Evolutionary conservation across 495 filamentous ascomycete genomes (phyloP).

Genomic region (Neurospora sp.): DNA sequence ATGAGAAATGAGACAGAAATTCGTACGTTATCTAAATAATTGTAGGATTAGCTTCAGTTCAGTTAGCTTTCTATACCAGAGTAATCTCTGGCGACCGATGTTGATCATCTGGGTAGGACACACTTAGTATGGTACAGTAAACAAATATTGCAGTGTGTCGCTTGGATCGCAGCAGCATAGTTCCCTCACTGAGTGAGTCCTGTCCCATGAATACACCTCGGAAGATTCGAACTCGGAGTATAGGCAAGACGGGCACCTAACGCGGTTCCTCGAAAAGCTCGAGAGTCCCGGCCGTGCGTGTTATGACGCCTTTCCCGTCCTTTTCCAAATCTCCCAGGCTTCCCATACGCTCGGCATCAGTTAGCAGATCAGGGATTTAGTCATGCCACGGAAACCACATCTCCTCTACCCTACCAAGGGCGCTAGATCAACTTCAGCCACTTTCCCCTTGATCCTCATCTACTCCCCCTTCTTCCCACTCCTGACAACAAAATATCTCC

Average conservation of each 20-base stretch:
- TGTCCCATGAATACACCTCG: neutral
- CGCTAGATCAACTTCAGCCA: neutral
- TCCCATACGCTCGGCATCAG: neutral
- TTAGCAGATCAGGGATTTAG: neutral
- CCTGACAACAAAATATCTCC: conserved; percentile 73
- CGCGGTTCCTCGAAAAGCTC: neutral
- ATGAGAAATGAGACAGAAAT: neutral
- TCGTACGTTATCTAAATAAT: neutral
- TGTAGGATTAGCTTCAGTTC: neutral
- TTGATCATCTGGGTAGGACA: neutral
- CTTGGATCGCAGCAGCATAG: neutral
- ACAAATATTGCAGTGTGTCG: neutral
- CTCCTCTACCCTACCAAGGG: neutral
- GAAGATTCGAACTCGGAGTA: neutral
- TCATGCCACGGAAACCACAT: neutral
- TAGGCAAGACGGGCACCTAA: neutral
- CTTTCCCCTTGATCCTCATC: neutral
- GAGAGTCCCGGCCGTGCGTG: neutral
- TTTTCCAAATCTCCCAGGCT: neutral
- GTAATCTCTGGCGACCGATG: neutral
- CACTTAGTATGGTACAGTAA: neutral
- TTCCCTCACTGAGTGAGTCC: neutral
- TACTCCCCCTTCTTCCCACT: conserved; percentile 29
- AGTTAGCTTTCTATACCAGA: neutral
- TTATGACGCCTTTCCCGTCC: neutral